Percentiles rank a stretch among this genome's conserved stretches.
Conservation (phyloP, 768 basidiomycete species). For the Crucibulum laeve region DNA sequence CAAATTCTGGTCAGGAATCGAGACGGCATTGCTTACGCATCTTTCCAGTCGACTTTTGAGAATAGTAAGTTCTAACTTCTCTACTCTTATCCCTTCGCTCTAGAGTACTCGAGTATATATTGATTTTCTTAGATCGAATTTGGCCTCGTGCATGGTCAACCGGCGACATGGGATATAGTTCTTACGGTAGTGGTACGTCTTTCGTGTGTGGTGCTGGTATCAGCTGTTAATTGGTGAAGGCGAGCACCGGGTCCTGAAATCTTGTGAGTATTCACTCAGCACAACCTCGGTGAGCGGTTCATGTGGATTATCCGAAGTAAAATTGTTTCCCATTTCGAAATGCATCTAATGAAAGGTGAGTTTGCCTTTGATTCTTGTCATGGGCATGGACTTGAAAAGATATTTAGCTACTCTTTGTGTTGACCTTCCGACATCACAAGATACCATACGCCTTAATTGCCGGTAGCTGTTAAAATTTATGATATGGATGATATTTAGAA, state of each 20-base stretch:
- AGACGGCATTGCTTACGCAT: conserved; percentile 19
- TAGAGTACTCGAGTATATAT: neutral
- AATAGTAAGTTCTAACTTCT: conserved; percentile 10
- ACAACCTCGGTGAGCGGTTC: conserved; percentile 5
- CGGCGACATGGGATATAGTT: too few relatives aligned
- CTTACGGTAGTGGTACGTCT: conserved; percentile 12
- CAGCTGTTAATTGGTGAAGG: conserved; percentile 16
- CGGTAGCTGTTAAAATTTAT: neutral
- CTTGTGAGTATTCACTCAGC: neutral
- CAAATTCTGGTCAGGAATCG: conserved; percentile 17
- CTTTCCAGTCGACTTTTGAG: conserved; percentile 16
- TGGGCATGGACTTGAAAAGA: neutral
- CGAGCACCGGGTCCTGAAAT: conserved; percentile 2
- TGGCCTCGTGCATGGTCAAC: too few relatives aligned
- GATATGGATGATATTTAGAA: conserved; percentile 9
- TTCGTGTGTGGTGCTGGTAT: conserved; percentile 10
- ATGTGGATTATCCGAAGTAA: conserved; percentile 10
- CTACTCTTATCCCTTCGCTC: too few relatives aligned
- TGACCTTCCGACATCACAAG: conserved; percentile 19
- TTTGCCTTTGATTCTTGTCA: neutral
- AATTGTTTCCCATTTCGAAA: conserved; percentile 18
- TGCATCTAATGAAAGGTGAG: conserved; percentile 21
- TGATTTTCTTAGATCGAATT: conserved; percentile 16
- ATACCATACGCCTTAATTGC: neutral
- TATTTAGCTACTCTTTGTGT: conserved; percentile 12